Base-by-base conservation (phyloP, 768 basidiomycete genomes). In the Leucosporidium yakuticum region DNA sequence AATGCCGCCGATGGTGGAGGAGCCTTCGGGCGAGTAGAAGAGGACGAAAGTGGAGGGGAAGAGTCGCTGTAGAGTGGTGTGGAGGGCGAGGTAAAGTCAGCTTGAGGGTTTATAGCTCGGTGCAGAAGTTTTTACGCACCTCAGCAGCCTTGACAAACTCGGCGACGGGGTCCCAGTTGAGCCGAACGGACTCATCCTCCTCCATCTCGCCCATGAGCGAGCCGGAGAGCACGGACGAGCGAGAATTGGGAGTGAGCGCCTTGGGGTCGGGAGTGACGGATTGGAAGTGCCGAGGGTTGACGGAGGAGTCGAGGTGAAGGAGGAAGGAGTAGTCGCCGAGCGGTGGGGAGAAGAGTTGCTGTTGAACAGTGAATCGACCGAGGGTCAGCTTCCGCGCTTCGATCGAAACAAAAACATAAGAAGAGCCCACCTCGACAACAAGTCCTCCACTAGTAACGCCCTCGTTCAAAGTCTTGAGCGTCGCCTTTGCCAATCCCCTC, bases 341-440 rank as follows among this genome's bases (percentile, higher is more conserved):
- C 0, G 93, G 89, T 73, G 95, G 91, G 15, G 84, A 80, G 80
- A 97, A 96, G 62, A 98, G 82, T n/a, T 84, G 80, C 93, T 95
- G 72, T 9, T 57, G 23, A n/a, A 50, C 5, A 20, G 27, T 39
- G 34, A 11, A n/a, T n/a, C n/a, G n/a, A n/a, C n/a, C n/a, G n/a
- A 8, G 27, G 4, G 34, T 67, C 48, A 63, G 61, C 34, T 6
- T 23, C 8, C 15, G 34, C 39, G 34, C 54, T 27, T 9, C 69
- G 64, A 55, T 73, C 25, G 20, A 34, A 36, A 31, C 21, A 49
- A 23, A 29, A 64, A 25, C 48, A 8, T 11, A 17, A 51, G 19
- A n/a, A 44, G 4, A 74, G 60, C 81, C 56, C 50, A 91, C 90
- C 82, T 84, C 82, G 47, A 90, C 84, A 63, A 85, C 82, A 17